Evolutionary conservation across 768 basidiomycete genomes (phyloP).

Genomic region (Tephrocybe sp.): DNA sequence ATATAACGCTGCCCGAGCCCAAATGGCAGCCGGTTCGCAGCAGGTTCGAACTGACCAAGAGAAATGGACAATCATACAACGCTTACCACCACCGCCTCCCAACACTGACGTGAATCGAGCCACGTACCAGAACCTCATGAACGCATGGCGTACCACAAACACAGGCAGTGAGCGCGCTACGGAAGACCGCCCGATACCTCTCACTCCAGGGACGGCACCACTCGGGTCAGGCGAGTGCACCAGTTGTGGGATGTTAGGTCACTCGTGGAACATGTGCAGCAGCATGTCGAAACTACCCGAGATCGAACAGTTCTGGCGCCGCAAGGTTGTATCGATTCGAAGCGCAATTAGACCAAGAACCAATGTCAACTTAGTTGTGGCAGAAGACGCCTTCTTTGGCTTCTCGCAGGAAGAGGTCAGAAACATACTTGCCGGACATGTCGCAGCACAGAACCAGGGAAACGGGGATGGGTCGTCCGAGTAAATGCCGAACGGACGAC

Average conservation of each 20-base stretch:
- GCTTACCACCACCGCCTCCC: not conserved
- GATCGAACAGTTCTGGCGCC: constrained; percentile 17
- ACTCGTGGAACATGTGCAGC: constrained; percentile 15
- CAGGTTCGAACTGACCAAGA: not conserved
- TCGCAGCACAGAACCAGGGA: not conserved
- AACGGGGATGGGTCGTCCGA: not conserved
- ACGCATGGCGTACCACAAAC: not conserved
- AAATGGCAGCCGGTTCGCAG: not conserved
- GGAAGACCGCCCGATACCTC: constrained; percentile 19
- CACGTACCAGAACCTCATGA: not conserved
- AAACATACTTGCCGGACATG: not conserved
- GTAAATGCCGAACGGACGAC: not conserved
- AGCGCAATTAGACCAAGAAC: not conserved
- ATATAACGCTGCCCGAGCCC: not conserved
- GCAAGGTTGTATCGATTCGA: not conserved
- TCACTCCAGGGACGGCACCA: constrained; percentile 20
- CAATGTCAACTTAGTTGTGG: constrained; percentile 1
- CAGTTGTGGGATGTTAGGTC: constrained; percentile 1
- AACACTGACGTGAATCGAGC: not conserved
- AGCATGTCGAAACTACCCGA: constrained; percentile 1
- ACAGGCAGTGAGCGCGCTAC: not conserved
- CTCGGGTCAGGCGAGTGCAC: constrained; percentile 22
- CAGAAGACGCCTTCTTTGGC: not conserved
- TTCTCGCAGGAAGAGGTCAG: not conserved
- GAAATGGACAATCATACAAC: not conserved